Evolutionary conservation across 1,284 basidiomycete species (phyloP).

Genomic region (Marasmius fiardii): DNA sequence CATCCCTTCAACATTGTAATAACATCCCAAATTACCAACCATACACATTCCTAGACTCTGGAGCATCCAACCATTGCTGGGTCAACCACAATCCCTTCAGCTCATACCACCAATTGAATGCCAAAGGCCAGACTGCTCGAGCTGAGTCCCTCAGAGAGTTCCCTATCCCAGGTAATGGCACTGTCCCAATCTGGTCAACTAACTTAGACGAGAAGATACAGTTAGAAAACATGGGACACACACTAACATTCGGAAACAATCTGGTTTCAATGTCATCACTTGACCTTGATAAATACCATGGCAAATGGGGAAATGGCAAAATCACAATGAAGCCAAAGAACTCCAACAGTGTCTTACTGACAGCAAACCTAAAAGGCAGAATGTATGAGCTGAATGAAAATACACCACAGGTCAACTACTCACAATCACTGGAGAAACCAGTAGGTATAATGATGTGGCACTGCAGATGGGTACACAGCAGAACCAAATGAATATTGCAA

Average conservation of each 20-base stretch:
- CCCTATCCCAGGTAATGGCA: background rate
- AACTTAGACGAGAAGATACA: background rate
- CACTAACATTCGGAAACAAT: background rate
- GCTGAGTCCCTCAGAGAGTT: background rate
- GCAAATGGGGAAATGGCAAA: background rate
- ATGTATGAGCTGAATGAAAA: background rate
- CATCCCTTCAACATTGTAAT: too few species aligned
- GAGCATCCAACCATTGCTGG: background rate
- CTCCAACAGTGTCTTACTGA: background rate
- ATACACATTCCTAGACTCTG: too few species aligned
- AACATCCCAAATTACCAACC: too few species aligned
- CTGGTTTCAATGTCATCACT: background rate
- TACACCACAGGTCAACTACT: background rate
- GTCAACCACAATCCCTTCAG: background rate
- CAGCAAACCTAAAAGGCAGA: background rate
- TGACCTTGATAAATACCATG: background rate
- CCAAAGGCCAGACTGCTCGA: background rate
- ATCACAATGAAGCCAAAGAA: background rate
- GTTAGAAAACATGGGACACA: background rate
- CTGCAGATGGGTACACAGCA: background rate
- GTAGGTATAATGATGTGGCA: background rate
- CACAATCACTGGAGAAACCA: background rate
- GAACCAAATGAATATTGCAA: background rate
- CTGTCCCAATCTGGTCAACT: background rate
- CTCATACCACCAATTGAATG: background rate